These are phyloP conservation scores for Cymbopogon citratus DNA, from an alignment of 176 grass and related monocot species.

Conservation along the genomic window DNA sequence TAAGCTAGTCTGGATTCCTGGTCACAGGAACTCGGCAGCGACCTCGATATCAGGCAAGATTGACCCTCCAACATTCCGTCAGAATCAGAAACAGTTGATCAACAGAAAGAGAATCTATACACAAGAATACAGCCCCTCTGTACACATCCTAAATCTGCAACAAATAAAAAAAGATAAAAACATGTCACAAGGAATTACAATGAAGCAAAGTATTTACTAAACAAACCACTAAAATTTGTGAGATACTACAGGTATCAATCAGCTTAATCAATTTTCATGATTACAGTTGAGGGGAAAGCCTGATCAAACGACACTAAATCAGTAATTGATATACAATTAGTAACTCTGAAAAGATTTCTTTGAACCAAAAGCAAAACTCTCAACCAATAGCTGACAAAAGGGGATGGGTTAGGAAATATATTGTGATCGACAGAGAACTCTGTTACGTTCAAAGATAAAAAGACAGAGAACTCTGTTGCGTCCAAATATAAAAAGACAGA, in stretches of 20 bases:
- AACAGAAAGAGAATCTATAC: slow-evolving; percentile 15
- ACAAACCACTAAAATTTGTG: slow-evolving; percentile 2
- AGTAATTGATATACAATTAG: background rate
- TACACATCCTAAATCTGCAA: slow-evolving; percentile 33
- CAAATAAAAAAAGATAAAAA: background rate
- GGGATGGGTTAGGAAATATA: background rate
- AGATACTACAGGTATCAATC: slow-evolving; percentile 18
- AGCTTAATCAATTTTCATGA: background rate
- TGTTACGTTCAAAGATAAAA: too few species aligned
- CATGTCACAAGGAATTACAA: slow-evolving; percentile 24
- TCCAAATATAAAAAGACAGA: too few species aligned
- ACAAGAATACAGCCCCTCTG: slow-evolving; percentile 19
- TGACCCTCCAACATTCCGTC: slow-evolving; percentile 76
- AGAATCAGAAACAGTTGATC: slow-evolving; percentile 15
- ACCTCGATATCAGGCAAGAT: slow-evolving; percentile 77
- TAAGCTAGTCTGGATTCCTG: slow-evolving; percentile 71
- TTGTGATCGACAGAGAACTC: too few species aligned
- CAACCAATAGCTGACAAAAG: background rate
- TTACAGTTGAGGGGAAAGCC: slow-evolving; percentile 1
- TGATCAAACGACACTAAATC: background rate
- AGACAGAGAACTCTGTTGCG: background rate
- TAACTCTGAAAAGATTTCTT: slow-evolving; percentile 19
- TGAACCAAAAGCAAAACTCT: slow-evolving; percentile 17
- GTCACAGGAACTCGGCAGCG: slow-evolving; percentile 55
- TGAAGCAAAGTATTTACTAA: background rate